Conservation (phyloP, 306 rosid genomes). For the Cucurbita ficifolia region DNA sequence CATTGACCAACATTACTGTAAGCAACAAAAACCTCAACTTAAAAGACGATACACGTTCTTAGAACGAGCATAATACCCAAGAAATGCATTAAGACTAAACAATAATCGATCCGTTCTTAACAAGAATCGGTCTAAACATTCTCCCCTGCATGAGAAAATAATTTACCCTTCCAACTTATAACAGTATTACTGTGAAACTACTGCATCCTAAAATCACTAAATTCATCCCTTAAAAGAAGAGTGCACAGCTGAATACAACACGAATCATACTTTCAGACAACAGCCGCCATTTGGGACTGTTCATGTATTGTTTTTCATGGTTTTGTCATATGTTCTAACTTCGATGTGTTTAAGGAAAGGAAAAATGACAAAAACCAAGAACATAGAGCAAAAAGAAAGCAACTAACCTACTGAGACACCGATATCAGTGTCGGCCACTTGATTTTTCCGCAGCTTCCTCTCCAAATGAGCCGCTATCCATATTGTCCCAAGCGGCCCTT, state of each 20-base stretch:
- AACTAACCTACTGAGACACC: conserved; percentile 94
- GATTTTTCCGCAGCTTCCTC: conserved; percentile 96
- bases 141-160: not conserved
- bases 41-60: not conserved
- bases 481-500: conserved; percentile 98
- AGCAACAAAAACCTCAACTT: not conserved
- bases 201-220: not conserved
- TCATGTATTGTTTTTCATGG: not conserved
- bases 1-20: not conserved
- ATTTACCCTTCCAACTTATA: not conserved
- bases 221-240: not conserved
- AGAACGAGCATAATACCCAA: not conserved
- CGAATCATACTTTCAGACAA: not conserved
- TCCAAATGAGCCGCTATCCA: conserved; percentile 99
- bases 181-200: not conserved
- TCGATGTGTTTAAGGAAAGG: not conserved
- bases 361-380: not conserved
- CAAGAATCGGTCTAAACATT: not conserved
- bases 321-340: not conserved
- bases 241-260: not conserved
- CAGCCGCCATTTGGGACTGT: not conserved
- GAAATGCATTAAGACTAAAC: not conserved
- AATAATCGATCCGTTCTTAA: not conserved
- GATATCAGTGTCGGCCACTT: conserved; percentile 97
- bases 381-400: not conserved